Evolutionary conservation across 768 basidiomycete genomes (phyloP), one percentile per base, ranked within the genome.

Genomic region (Suillus sp.): DNA sequence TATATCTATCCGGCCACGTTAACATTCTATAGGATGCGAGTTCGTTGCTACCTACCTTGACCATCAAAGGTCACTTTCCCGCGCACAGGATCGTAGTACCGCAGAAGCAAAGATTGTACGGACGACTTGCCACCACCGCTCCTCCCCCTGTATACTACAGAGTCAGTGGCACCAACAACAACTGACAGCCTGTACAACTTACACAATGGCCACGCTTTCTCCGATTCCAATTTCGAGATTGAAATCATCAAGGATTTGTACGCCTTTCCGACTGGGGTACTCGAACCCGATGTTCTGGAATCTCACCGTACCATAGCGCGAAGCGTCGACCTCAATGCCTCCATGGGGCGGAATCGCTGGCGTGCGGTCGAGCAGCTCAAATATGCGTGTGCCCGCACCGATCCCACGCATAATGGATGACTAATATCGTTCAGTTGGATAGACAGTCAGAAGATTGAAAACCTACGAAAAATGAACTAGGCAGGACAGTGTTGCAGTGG

Each of bases 61-160:
- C 92, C 92, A 71, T 96, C 90, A 68, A 89, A 96, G 0, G 90
- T 91, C 32, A 96, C 85, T 65, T 83, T 89, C 2, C 95, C 95
- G 51, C 82, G 78, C n/a, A 88, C 79, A 1, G 95, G 95, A 66
- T 96, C 94, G 71, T 96, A 96, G 78, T 94, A 96, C 62, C 94
- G 82, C 65, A 95, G 78, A 54, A 96, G 82, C 22, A 99, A 82
- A 13, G 92, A 89, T 69, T 96, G 94, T 38, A 96, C 82, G 3
- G 93, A 95, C 8, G 92, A 95, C 78, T 99, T 99, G 60, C 96
- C 96, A 61, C 93, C 90, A 9, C 96, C 96, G 69, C 94, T 96
- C 74, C 87, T 88, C 2, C 96, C 96, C 13, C 94, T 96, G 66
- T 35, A 64, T 62, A 59, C 48, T 32, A 53, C 27, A 53, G 20